phyloP scores from a whole-genome alignment of 2,329 filamentous ascomycete genomes.

The Septoria petroselini region DNA sequence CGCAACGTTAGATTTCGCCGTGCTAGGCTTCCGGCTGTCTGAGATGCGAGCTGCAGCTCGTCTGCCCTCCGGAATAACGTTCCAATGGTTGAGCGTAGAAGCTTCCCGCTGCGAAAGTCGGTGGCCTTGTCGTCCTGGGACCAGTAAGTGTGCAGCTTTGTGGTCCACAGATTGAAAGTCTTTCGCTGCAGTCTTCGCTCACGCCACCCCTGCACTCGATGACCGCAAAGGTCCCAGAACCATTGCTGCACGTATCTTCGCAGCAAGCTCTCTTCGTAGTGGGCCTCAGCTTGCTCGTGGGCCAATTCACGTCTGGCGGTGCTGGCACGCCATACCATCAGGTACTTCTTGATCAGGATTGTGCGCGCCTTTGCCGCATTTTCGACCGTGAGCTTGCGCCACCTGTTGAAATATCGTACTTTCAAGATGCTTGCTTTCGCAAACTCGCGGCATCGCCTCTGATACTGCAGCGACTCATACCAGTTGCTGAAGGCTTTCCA shows the following conservation, averaged over 20 bases:
- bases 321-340: constrained; percentile 52
- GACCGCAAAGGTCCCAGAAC: constrained; percentile 27
- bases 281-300: constrained; percentile 29
- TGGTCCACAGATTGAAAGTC: constrained; percentile 17
- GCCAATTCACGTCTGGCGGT: constrained; percentile 30
- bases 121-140: constrained; percentile 18
- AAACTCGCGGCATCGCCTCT: constrained; percentile 55
- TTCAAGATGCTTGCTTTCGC: constrained; percentile 51
- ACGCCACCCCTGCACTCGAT: constrained; percentile 37
- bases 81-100: not conserved
- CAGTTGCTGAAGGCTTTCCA: constrained; percentile 67
- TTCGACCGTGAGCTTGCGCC: constrained; percentile 62
- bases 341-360: constrained; percentile 54
- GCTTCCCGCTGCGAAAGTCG: constrained; percentile 6
- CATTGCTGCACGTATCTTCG: constrained; percentile 29
- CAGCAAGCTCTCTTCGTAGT: constrained; percentile 31
- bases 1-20: constrained; percentile 5
- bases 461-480: constrained; percentile 62
- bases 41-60: constrained; percentile 3
- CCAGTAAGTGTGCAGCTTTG: constrained; percentile 6
- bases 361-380: constrained; percentile 55
- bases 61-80: constrained; percentile 1
- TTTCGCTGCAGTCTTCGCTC: constrained; percentile 29
- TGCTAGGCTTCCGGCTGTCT: constrained; percentile 9
- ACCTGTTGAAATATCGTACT: constrained; percentile 65